Base-by-base conservation (phyloP, 352 stramenopile genomes). In the Phytophthora aleatoria region DNA sequence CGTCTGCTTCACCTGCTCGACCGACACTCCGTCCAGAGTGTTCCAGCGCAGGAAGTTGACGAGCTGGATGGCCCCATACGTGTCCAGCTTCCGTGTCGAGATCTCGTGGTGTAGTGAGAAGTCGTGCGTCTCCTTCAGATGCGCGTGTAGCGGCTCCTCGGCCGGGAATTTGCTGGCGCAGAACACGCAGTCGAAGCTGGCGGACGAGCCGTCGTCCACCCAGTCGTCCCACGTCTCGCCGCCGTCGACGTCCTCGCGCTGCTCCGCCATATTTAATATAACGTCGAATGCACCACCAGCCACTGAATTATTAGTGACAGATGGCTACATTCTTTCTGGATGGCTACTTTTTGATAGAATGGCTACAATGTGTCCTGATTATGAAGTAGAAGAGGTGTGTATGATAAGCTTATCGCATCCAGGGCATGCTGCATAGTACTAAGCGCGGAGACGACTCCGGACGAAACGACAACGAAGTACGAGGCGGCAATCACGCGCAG, bases 221-320 rank as follows among this genome's bases (percentile, higher is more conserved):
- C 87, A 95, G 78, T 95, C 87, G 50, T 95, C 82, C 87, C 87
- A 95, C 52, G 75, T 89, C 76, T 93, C 84, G 50, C 60, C 76
- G 44, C 51, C 53, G 49, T 81, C 63, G 11, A 53, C 61, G 55
- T 76, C 50, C 43, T 66, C 35, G 28, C 26, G 45, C 15, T 66
- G 20, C 11, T 51, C 33, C 42, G 64, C 35, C 42, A 50, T 60
- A 4, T 20, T 49, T 47, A 5, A 20, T 20, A 20, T 20, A 20
- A 20, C 20, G 20, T 20, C 20, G 4, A 49, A 9, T 41, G 36
- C 30, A 10, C 50, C 47, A 50, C 30, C 43, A 69, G 69, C 68
- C 49, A 57, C 24, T 50, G 39, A 26, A 24, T 26, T 27, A 31
- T 58, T 62, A 59, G 36, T 52, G 33, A 36, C 43, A 70, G 42